A percentile compares a stretch with the other conserved stretches of the same genome.
phyloP scores from a whole-genome alignment of 2,329 filamentous ascomycete species.

The Aspergillus sp. region DNA sequence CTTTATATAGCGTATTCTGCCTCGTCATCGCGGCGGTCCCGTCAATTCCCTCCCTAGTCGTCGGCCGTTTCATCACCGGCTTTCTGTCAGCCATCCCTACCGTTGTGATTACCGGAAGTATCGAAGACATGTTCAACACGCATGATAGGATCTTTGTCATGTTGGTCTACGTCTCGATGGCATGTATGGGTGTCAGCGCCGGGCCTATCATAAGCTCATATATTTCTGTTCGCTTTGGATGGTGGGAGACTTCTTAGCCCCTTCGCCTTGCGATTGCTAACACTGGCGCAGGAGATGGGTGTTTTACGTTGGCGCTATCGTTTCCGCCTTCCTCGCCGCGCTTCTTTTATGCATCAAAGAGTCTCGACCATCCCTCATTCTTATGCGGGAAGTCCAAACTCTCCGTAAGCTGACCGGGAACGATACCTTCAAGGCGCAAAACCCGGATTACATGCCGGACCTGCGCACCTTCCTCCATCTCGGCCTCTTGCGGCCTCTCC shows the following conservation, averaged over 20 bases:
- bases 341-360: slow-evolving; percentile 10
- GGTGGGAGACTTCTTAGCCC: background rate
- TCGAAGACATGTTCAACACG: slow-evolving; percentile 14
- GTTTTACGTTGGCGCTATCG: slow-evolving; percentile 14
- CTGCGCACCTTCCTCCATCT: slow-evolving; percentile 7
- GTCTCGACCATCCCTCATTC: slow-evolving; percentile 12
- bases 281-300: slow-evolving; percentile 7
- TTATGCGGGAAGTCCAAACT: slow-evolving; percentile 5
- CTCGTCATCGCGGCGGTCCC: slow-evolving; percentile 7
- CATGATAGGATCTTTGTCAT: slow-evolving; percentile 8
- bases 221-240: slow-evolving; percentile 6
- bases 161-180: slow-evolving; percentile 6
- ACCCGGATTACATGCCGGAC: slow-evolving; percentile 9
- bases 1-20: slow-evolving; percentile 5
- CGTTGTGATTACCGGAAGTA: slow-evolving; percentile 10
- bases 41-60: slow-evolving; percentile 1
- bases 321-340: background rate
- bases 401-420: slow-evolving; percentile 1
- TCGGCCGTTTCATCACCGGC: slow-evolving; percentile 11
- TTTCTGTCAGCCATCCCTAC: slow-evolving; percentile 10
- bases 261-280: background rate
- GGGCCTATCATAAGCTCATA: slow-evolving; percentile 10
- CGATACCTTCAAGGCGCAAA: slow-evolving; percentile 10
- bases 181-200: slow-evolving; percentile 1
- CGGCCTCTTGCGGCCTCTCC: slow-evolving; percentile 2